Conservation (phyloP, 148 eudicot species). For the Nepenthes gracilis region DNA sequence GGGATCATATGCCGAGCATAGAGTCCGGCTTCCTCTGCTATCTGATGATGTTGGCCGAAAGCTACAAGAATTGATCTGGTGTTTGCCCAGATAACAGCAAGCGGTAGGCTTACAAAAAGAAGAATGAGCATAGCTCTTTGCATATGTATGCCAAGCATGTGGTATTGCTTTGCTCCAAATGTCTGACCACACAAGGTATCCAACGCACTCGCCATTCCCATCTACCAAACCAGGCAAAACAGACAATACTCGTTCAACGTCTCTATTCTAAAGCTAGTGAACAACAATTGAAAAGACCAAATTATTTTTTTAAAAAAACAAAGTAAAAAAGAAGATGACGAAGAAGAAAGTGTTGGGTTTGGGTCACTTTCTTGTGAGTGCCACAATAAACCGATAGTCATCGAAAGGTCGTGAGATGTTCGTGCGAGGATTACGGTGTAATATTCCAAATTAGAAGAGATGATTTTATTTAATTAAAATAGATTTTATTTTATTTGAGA, state of each 20-base stretch:
- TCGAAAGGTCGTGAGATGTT: too few relatives aligned
- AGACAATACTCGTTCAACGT: neutral
- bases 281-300: neutral
- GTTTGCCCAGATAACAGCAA: conserved; percentile 9
- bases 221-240: neutral
- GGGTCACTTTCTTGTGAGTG: too few relatives aligned
- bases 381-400: too few relatives aligned
- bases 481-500: too few relatives aligned
- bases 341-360: too few relatives aligned
- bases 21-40: conserved; percentile 9
- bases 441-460: too few relatives aligned
- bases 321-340: too few relatives aligned
- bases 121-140: conserved; percentile 9
- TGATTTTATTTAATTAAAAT: too few relatives aligned
- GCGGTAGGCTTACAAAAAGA: conserved; percentile 5
- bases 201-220: conserved; percentile 14
- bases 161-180: conserved; percentile 14
- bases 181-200: conserved; percentile 14
- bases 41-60: conserved; percentile 8
- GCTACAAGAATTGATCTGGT: conserved; percentile 6
- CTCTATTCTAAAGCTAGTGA: neutral
- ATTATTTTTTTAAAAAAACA: neutral
- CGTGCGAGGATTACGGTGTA: too few relatives aligned
- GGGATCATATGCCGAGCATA: conserved; percentile 10
- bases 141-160: conserved; percentile 12